Base-by-base conservation (phyloP, 352 stramenopile species). In the Pythium brassicae region DNA sequence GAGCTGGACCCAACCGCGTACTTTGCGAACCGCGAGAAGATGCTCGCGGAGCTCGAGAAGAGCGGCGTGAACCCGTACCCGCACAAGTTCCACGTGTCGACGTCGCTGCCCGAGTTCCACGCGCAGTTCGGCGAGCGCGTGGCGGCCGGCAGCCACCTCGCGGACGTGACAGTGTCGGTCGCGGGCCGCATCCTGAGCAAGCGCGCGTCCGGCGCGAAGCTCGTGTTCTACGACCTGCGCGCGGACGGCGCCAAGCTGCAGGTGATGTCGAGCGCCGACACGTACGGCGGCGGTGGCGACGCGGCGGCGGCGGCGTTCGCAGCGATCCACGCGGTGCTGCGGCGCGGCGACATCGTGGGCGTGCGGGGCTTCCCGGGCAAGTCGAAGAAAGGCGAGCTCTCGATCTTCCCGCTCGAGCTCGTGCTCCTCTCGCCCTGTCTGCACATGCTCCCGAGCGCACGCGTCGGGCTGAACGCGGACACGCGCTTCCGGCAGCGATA, bases 211-310 rank as follows among this genome's bases (percentile, higher is more conserved):
- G 96, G 97, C 51, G 95, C 77, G 49, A 97, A 99, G 76, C 79
- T 99, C 27, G 88, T 98, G 52, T 99, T 99, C 74, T 99, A 99
- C 72, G 96, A 98, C 74, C 59, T 99, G 43, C 87, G 95, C 44
- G 95, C 86, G 2, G 95, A 99, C 59, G 94, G 95, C 58, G 77
- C 77, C 44, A 97, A 97, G 71, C 74, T 99, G 43, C 97, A 99
- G 81, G 83, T 99, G 61, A 99, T 99, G 97, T 94, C 83, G 45
- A 93, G 78, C 60, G 45, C 86, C 35, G 79, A 83, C 42, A 75
- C 61, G n/a, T 90, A 89, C 59, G 77, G 78, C 49, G 76, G 57
- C 47, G 62, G 59, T n/a, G n/a, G n/a, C n/a, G n/a, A n/a, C n/a
- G n/a, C n/a, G n/a, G n/a, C n/a, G n/a, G n/a, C n/a, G 15, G 74